Conservation (phyloP, 2,329 filamentous ascomycete genomes). For the Colletotrichum gloeosporioides region DNA sequence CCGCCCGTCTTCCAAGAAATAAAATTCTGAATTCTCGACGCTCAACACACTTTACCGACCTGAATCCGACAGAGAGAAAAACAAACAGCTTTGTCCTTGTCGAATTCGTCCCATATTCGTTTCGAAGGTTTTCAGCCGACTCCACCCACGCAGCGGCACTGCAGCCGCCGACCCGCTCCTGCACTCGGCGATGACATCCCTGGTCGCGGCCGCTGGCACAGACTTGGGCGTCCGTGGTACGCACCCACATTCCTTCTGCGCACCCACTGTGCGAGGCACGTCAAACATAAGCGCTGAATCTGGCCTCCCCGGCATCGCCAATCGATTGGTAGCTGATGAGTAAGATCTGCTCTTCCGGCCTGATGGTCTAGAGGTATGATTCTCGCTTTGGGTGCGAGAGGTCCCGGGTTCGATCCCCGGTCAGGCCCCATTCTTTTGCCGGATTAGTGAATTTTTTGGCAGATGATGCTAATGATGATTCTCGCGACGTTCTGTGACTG, state of each 20-base stretch:
- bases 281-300: not conserved
- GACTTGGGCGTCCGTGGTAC: not conserved
- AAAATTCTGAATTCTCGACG: not conserved
- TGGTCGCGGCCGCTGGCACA: not conserved
- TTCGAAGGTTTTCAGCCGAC: not conserved
- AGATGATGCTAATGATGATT: not conserved
- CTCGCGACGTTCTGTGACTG: not conserved
- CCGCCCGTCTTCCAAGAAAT: not conserved
- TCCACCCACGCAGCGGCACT: not conserved
- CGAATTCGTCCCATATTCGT: not conserved
- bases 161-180: not conserved
- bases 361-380: conserved; percentile 40
- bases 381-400: conserved; percentile 41
- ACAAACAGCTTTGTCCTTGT: not conserved
- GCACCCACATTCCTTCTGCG: not conserved
- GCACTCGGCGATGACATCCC: not conserved
- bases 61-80: not conserved
- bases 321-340: not conserved
- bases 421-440: conserved; percentile 27
- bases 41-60: not conserved
- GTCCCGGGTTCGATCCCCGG: conserved; percentile 39
- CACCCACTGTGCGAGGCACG: not conserved
- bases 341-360: conserved; percentile 12
- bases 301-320: not conserved
- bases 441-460: not conserved